Evolutionary conservation across 108 stramenopile genomes (phyloP), one percentile per base, ranked within the genome.

Genomic region (Pseudonitzschia multiseries): DNA sequence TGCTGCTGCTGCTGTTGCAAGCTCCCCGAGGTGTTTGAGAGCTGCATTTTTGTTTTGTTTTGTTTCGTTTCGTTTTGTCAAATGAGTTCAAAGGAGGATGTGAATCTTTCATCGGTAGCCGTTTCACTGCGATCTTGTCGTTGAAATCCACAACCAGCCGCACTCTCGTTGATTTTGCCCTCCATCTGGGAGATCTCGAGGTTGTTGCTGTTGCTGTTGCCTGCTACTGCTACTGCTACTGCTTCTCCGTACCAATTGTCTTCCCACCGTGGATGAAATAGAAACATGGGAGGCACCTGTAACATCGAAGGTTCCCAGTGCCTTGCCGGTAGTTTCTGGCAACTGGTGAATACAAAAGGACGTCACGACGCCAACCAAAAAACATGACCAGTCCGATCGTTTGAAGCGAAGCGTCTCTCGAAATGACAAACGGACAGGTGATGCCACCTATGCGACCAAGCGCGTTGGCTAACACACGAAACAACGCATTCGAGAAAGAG

Each of bases 391-490:
- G 17, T 22, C 82, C 82, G 24, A 83, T 77, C 26, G 44, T 54
- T 22, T 51, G 70, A 21, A 84, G 41, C 24, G 83, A 53, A 1
- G 14, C 69, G 14, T 44, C 68, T 14, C 75, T 59, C 2, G 79
- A 74, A 12, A 88, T 74, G 8, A 88, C 54, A 57, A 73, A 87
- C 0, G 86, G 86, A 26, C 74, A 77, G 14, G 79, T 42, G 64
- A 82, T 79, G 6, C 75, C 86, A 21, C 83, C 83, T 12, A 72
- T 64, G 32, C 86, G 74, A 2, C 74, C 83, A 57, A 87, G 54
- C 1, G 83, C 86, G 71, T 87, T 84, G 4, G 83, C 86, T 32
- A 74, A 48, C 13, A 36, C 36, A 36, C 36, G 4, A 10, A 48
- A 2, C 4, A 48, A 48, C 2, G 2, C 2, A 48, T 48, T n/a